Conservation (phyloP, 2,329 filamentous ascomycete genomes). For the Hymenoscyphus salicellus region DNA sequence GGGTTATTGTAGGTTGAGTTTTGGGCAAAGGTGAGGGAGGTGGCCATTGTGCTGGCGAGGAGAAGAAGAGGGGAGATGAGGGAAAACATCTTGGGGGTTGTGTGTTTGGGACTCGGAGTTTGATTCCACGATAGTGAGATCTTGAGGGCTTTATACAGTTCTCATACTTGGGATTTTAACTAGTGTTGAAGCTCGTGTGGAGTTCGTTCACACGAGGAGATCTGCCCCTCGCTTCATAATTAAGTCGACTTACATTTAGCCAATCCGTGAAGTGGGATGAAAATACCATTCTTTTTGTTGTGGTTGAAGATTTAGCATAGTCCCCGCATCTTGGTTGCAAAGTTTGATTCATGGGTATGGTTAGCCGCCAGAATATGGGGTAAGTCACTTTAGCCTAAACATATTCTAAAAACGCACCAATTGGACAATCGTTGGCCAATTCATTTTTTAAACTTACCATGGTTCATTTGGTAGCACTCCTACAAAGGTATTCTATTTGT, state of each 20-base stretch:
- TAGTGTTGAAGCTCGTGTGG: not conserved
- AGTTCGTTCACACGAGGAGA: not conserved
- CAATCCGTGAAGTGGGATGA: not conserved
- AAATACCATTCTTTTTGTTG: not conserved
- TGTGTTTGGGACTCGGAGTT: not conserved
- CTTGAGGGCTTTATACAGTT: not conserved
- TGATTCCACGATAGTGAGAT: not conserved
- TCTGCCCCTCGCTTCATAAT: not conserved
- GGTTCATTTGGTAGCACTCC: not conserved
- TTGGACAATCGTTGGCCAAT: not conserved
- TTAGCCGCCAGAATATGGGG: not conserved
- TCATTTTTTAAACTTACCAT: not conserved
- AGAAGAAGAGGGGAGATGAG: not conserved
- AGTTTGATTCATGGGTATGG: not conserved
- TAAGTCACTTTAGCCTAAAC: not conserved
- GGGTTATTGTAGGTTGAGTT: constrained; percentile 37
- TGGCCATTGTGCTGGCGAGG: constrained; percentile 1
- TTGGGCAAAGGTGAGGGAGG: not conserved
- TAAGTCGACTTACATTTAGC: not conserved
- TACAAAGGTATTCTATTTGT: not conserved
- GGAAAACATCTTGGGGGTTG: not conserved
- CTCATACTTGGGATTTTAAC: not conserved
- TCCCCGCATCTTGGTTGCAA: not conserved
- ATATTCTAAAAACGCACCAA: not conserved
- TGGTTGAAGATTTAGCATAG: not conserved